Base-by-base conservation (phyloP, 345 rosid species). In the Brassica carinata region DNA sequence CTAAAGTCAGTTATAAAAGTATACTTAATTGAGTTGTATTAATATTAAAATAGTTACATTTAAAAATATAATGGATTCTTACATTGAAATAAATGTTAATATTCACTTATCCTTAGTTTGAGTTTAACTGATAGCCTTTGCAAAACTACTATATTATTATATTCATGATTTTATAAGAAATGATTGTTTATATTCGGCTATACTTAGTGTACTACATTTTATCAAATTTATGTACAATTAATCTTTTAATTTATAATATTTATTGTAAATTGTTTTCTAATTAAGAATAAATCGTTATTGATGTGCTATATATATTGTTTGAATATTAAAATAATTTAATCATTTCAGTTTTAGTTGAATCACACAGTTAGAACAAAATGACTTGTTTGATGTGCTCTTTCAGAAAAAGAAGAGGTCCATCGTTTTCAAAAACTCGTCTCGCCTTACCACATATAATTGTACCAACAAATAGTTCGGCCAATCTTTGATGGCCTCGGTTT, bases 381-480 rank as follows among this genome's bases (percentile, higher is more conserved):
- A 73, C 43, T 33, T 64, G 13, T 31, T 31, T 15, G 26, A 34
- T 65, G 51, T 34, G 70, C 29, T 8, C 51, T 65, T 15, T 33
- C 0, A 69, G 4, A 8, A 68, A 40, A 59, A 4, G 9, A 1
- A 76, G 59, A 26, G 74, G 11, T 33, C 51, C 61, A 43, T 17
- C 14, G 18, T 29, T 69, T 69, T 62, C 75, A 43, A 61, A n/a
- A 77, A 70, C 36, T 43, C 14, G 9, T 62, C 31, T 51, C 15
- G 64, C 2, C 53, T 43, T 77, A 23, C 36, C 38, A 61, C 75
- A 61, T 1, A 31, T n/a, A 62, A 45, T 70, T 18, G 29, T 77
- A 63, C 71, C 71, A 77, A 9, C 40, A 48, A 63, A 64, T 51
- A 77, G 65, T 71, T 77, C 53, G 81, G 64, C 26, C 26, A 77